Percentiles rank a stretch among this genome's conserved stretches.
Conservation (phyloP, 441 rosid species). For the Pelargonium australe region DNA sequence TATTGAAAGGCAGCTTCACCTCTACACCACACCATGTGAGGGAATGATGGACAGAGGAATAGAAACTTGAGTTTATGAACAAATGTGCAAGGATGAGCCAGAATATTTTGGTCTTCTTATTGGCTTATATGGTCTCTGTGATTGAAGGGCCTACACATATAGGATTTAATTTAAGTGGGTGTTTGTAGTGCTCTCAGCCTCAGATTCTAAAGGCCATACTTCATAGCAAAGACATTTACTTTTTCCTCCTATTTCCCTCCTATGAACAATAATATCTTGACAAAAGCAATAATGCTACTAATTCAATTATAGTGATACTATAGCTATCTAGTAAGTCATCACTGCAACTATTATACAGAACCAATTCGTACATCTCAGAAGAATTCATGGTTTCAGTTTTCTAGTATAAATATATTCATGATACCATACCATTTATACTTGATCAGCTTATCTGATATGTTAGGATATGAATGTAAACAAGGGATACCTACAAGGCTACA, state of each 20-base stretch:
- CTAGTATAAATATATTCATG: neutral
- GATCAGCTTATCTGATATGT: neutral
- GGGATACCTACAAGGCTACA: neutral
- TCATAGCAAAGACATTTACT: neutral
- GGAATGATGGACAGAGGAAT: constrained; percentile 10
- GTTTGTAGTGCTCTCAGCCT: constrained; percentile 5
- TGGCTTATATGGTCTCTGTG: constrained; percentile 22
- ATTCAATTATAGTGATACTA: neutral
- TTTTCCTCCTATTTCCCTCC: no score
- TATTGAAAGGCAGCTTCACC: neutral
- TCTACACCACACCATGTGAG: constrained; percentile 10
- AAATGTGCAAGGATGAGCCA: constrained; percentile 7
- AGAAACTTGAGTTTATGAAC: constrained; percentile 4
- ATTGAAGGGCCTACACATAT: constrained; percentile 3
- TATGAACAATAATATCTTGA: no score
- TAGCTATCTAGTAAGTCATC: neutral
- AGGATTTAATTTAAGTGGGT: constrained; percentile 10
- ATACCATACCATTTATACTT: neutral
- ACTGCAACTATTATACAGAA: neutral
- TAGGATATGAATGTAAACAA: neutral
- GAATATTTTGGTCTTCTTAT: constrained; percentile 9
- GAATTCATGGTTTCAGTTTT: neutral
- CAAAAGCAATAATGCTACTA: constrained; percentile 11
- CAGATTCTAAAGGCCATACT: neutral
- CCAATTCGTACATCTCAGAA: neutral